Evolutionary conservation across 257 asterid species (phyloP), one percentile per base, ranked within the genome.

Genomic region (Solanum lycopersicoides): DNA sequence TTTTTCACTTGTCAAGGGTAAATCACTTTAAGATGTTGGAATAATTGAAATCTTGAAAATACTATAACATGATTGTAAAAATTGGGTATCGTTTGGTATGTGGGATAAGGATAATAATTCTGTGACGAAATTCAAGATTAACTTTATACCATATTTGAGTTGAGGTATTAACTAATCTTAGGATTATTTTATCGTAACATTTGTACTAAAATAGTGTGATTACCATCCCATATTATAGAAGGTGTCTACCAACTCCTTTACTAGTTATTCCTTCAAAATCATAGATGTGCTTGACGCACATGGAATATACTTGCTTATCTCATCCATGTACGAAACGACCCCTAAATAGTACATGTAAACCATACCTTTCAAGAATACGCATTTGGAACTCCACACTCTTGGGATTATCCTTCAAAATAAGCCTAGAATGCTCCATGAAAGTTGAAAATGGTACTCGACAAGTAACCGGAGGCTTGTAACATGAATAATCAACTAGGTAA

Each of bases 371-470:
- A 2, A 93, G 92, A 13, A 94, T 93, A 9, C 93, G 91, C 94
- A 92, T 92, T 71, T 92, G 95, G 89, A 93, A 94, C 37, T 93
- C 94, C 47, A 92, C 95, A 60, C 91, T 88, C 75, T 93, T 77
- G 83, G 83, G 83, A 77, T 13, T 77, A 25, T 77, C 83, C 23
- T 42, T 77, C 63, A 77, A 44, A 77, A 42, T 77, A 34, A 77
- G 83, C 83, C 39, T 42, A 12, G 83, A 77, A 14, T 77, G 83
- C 59, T 94, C 97, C 94, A 93, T 92, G 92, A 93, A 92, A 4
- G 94, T 84, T 47, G 97, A 88, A 89, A 91, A 91, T 0, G 97
- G 94, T 12, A 89, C 97, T 0, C 97, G 92, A 77, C 86, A 91
- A 5, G 90, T 89, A 20, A 90, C 87, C 1, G 96, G 97, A 6